Evolutionary conservation across 768 basidiomycete species (phyloP).

Genomic region (Termitomyces sp.): DNA sequence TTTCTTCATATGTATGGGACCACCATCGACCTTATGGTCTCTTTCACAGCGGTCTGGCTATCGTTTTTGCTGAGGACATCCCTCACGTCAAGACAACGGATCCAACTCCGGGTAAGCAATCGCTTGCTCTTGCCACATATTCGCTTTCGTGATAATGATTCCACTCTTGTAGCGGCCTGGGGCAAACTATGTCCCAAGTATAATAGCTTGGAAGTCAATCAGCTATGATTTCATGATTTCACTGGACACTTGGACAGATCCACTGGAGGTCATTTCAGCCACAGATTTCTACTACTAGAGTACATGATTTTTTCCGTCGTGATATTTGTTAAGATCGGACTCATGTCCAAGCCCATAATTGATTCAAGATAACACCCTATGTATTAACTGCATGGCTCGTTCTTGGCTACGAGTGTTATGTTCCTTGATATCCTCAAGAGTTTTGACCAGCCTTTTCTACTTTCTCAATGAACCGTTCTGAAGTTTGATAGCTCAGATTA

Average conservation of each 20-base stretch:
- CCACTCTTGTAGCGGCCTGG: conserved; percentile 20
- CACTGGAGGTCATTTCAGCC: not conserved
- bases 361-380: not conserved
- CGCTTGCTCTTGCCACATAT: not conserved
- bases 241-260: not conserved
- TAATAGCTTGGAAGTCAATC: not conserved
- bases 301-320: not conserved
- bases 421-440: no score
- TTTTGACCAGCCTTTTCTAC: no score
- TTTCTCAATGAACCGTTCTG: no score
- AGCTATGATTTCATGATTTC: not conserved
- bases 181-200: conserved; percentile 27
- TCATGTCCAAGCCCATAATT: not conserved
- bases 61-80: conserved; percentile 28
- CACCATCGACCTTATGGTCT: not conserved
- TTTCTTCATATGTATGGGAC: not conserved
- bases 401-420: not conserved
- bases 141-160: not conserved
- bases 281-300: no score
- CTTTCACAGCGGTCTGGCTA: conserved; percentile 19
- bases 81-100: conserved; percentile 11
- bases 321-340: not conserved
- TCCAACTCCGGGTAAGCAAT: conserved; percentile 16
- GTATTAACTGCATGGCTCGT: not conserved
- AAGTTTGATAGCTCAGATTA: no score